Conservation (phyloP, 1,139 yeast genomes). For the Yamadazyma atlantica region DNA sequence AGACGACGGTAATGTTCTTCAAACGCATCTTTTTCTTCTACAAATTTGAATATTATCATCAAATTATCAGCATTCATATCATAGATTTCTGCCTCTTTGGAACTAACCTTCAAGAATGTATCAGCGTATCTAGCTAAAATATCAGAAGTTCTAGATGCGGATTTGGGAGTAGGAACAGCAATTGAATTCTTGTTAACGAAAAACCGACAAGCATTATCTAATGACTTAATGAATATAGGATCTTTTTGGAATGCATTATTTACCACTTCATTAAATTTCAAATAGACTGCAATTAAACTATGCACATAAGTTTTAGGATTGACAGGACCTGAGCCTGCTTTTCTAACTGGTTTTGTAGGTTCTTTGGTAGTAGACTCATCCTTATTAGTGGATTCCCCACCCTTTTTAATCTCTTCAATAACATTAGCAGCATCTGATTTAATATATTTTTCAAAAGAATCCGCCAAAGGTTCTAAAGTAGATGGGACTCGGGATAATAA, state of each 20-base stretch:
- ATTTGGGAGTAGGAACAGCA: constrained; percentile 56
- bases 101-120: constrained; percentile 71
- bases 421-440: constrained; percentile 71
- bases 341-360: constrained; percentile 17
- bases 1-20: constrained; percentile 90
- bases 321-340: constrained; percentile 26
- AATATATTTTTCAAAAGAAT: constrained; percentile 70
- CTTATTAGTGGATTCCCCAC: constrained; percentile 27
- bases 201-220: constrained; percentile 84
- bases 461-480: constrained; percentile 77
- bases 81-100: constrained; percentile 64
- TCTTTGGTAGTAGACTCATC: constrained; percentile 21
- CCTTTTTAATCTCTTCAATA: constrained; percentile 59
- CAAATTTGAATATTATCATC: constrained; percentile 82
- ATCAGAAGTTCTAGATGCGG: constrained; percentile 76
- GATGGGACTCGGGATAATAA: constrained; percentile 72
- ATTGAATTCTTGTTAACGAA: constrained; percentile 82
- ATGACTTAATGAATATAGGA: constrained; percentile 78
- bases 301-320: constrained; percentile 84
- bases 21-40: constrained; percentile 93
- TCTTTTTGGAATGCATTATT: constrained; percentile 69
- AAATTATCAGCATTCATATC: constrained; percentile 83
- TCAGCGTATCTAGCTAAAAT: constrained; percentile 88
- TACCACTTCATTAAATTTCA: constrained; percentile 67
- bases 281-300: constrained; percentile 69